A percentile compares a stretch with the other conserved stretches of the same genome.
These are phyloP conservation scores for Passiflora organensis DNA, from an alignment of 345 rosid species.

Conservation along the genomic window DNA sequence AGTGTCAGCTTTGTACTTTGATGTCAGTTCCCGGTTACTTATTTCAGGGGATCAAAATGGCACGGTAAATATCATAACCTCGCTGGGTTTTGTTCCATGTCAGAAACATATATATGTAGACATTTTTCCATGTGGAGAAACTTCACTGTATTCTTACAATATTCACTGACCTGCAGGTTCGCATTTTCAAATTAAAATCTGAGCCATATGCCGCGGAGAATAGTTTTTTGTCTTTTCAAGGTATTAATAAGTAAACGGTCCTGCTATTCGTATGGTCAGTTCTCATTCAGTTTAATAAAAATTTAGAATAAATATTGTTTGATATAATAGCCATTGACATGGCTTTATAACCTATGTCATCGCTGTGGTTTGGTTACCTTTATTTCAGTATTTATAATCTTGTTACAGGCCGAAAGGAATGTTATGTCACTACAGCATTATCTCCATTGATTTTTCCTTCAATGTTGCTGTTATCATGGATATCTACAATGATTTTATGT, in stretches of 20 bases:
- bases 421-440: too few relatives aligned
- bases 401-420: too few relatives aligned
- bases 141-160: slow-evolving; percentile 3
- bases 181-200: slow-evolving; percentile 63
- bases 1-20: slow-evolving; percentile 59
- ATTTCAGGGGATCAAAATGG: slow-evolving; percentile 80
- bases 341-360: too few relatives aligned
- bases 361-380: too few relatives aligned
- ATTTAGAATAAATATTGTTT: too few relatives aligned
- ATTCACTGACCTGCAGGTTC: slow-evolving; percentile 44
- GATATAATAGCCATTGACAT: too few relatives aligned
- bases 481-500: too few relatives aligned
- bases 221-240: slow-evolving; percentile 55
- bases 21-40: slow-evolving; percentile 48
- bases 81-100: slow-evolving; percentile 3
- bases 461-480: too few relatives aligned
- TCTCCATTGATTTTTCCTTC: too few relatives aligned
- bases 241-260: slow-evolving; percentile 23
- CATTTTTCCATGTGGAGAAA: background rate
- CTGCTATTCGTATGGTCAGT: too few relatives aligned
- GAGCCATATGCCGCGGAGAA: slow-evolving; percentile 65
- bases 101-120: background rate
- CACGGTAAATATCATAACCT: slow-evolving; percentile 40
- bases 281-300: background rate
- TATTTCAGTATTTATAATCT: too few relatives aligned